Percentiles rank a stretch among this genome's conserved stretches.
Conservation (phyloP, 1,139 yeast species). For the Candida pseudoviswanathii region DNA sequence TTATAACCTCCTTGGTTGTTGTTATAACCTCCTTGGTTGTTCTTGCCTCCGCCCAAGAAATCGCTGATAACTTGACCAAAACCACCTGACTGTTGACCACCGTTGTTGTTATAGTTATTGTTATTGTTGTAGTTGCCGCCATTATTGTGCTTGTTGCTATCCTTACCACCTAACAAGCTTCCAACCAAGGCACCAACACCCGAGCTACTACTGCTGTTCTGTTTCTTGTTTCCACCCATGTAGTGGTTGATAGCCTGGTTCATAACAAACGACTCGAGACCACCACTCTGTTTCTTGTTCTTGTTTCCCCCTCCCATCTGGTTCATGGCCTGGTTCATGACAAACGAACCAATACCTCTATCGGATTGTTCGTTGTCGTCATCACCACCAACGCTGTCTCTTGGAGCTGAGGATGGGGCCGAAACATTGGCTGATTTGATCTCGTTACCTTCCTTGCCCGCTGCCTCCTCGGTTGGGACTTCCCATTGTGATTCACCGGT, state of each 20-base stretch:
- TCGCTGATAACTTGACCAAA: slow-evolving; percentile 3
- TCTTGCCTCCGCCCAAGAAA: slow-evolving; percentile 9
- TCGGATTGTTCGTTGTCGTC: slow-evolving; percentile 12
- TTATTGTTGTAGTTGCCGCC: slow-evolving; percentile 9
- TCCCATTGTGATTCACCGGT: slow-evolving; percentile 29
- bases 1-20: slow-evolving; percentile 6
- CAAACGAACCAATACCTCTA: slow-evolving; percentile 17
- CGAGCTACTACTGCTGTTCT: slow-evolving; percentile 7
- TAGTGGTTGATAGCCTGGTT: slow-evolving; percentile 14
- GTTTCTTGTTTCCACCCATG: slow-evolving; percentile 10
- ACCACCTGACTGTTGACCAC: slow-evolving; percentile 6
- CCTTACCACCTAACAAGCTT: slow-evolving; percentile 12
- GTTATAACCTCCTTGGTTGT: slow-evolving; percentile 5
- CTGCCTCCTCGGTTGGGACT: slow-evolving; percentile 15
- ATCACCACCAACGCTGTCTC: background rate
- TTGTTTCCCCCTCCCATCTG: slow-evolving; percentile 1
- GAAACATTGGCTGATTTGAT: slow-evolving; percentile 4
- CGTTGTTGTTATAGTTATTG: slow-evolving; percentile 4
- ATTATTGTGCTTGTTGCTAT: slow-evolving; percentile 5
- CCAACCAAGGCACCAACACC: slow-evolving; percentile 16
- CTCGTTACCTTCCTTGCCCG: background rate
- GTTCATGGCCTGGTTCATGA: slow-evolving; percentile 16
- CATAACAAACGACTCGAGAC: slow-evolving; percentile 16
- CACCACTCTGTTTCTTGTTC: slow-evolving; percentile 12
- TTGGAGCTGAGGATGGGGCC: background rate